Evolutionary conservation across 2,329 filamentous ascomycete genomes (phyloP).

Genomic region (Fusarium sp.): DNA sequence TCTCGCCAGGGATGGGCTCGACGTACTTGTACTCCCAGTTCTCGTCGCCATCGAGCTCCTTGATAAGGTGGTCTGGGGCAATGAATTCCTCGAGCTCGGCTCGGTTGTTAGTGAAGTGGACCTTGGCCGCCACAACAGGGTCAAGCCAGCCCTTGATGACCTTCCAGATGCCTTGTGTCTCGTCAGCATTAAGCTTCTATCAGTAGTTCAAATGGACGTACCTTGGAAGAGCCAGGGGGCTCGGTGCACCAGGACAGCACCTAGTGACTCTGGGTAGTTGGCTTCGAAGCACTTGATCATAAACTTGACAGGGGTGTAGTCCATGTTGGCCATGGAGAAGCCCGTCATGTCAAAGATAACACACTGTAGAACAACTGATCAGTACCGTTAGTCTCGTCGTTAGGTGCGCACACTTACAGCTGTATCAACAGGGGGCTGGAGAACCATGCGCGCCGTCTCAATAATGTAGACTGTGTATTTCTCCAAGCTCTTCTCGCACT

Average conservation of each 20-base stretch:
- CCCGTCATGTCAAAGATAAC: conserved; percentile 97
- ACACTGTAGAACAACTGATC: conserved; percentile 69
- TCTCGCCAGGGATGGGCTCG: conserved; percentile 84
- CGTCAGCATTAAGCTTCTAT: conserved; percentile 13
- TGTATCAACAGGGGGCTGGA: conserved; percentile 87
- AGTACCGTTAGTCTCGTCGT: background rate
- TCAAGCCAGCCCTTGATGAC: conserved; percentile 97
- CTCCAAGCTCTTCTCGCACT: conserved; percentile 86
- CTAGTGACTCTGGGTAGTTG: conserved; percentile 95
- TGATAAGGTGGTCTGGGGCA: conserved; percentile 77
- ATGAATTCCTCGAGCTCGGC: conserved; percentile 87
- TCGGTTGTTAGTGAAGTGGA: conserved; percentile 90
- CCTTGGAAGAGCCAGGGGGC: conserved; percentile 97
- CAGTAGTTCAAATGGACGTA: conserved; percentile 57
- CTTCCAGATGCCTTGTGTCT: conserved; percentile 84
- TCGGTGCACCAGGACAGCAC: conserved; percentile 93
- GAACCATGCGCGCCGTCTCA: conserved; percentile 89
- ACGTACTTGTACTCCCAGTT: conserved; percentile 87
- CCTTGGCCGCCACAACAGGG: conserved; percentile 93
- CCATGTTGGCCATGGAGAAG: conserved; percentile 97
- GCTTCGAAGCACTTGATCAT: conserved; percentile 99
- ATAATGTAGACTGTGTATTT: conserved; percentile 94
- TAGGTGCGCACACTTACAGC: conserved; percentile 74
- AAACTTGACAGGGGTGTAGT: conserved; percentile 97
- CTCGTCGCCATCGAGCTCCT: conserved; percentile 89